These are phyloP conservation scores for Aspergillus ochraceus DNA, from an alignment of 2,329 filamentous ascomycete species.

Conservation along the genomic window DNA sequence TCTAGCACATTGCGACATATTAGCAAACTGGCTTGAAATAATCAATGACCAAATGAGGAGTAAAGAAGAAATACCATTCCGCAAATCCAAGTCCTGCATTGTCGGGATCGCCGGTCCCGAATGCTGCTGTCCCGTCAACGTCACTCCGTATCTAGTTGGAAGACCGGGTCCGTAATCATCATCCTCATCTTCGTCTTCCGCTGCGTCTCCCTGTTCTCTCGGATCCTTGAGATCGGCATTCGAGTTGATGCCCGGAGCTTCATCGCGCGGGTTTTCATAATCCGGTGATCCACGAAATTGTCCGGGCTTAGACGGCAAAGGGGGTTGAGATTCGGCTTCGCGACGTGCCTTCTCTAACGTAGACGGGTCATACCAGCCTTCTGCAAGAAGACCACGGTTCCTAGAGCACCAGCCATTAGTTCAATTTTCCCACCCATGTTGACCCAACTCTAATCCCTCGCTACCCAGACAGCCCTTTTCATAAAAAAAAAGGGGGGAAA, in stretches of 20 bases:
- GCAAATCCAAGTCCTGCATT: slow-evolving; percentile 69
- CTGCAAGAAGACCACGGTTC: slow-evolving; percentile 82
- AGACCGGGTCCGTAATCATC: slow-evolving; percentile 63
- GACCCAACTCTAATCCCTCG: no score
- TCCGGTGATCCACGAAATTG: slow-evolving; percentile 21
- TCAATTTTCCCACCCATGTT: neutral
- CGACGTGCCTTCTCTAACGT: slow-evolving; percentile 59
- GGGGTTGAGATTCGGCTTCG: slow-evolving; percentile 14
- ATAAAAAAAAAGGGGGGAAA: neutral
- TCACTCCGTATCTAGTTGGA: slow-evolving; percentile 22
- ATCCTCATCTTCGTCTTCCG: slow-evolving; percentile 54
- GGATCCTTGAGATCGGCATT: neutral
- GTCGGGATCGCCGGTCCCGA: slow-evolving; percentile 66
- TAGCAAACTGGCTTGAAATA: neutral
- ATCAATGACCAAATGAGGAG: no score
- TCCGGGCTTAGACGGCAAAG: neutral
- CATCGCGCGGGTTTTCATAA: slow-evolving; percentile 25
- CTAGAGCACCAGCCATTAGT: slow-evolving; percentile 54
- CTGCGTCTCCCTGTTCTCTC: neutral
- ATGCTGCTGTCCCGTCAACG: slow-evolving; percentile 9
- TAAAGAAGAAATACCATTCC: slow-evolving; percentile 33
- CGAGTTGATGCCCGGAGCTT: slow-evolving; percentile 26
- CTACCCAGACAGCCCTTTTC: neutral
- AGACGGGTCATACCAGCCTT: slow-evolving; percentile 89
- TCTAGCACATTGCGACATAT: slow-evolving; percentile 18